A percentile compares a stretch with the other conserved stretches of the same genome.
Conservation (phyloP, 306 rosid genomes). For the Lotus japonicus region DNA sequence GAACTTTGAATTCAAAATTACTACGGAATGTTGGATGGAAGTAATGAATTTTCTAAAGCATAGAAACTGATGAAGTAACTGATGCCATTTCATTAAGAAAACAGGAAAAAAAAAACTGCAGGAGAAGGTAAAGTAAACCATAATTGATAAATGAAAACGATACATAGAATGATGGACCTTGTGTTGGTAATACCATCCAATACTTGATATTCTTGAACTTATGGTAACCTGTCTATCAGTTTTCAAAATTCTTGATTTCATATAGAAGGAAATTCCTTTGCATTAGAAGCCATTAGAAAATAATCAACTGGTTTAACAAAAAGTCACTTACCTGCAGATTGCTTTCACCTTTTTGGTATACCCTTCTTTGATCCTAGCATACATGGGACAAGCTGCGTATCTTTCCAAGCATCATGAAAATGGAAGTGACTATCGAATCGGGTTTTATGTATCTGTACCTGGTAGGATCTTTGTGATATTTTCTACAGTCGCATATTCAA, state of each 20-base stretch:
- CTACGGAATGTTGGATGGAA: background rate
- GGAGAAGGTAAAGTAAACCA: background rate
- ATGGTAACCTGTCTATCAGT: background rate
- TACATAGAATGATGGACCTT: background rate
- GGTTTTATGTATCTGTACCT: conserved; percentile 92
- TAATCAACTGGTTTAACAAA: conserved; percentile 23
- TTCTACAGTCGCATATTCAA: background rate
- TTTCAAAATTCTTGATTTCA: background rate
- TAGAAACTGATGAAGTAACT: background rate
- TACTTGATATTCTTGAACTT: background rate
- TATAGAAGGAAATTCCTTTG: background rate
- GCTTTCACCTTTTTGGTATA: conserved; percentile 91
- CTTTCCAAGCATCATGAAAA: conserved; percentile 69
- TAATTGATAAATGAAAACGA: too few relatives aligned
- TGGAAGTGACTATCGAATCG: conserved; percentile 63
- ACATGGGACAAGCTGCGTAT: conserved; percentile 99
- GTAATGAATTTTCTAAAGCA: background rate
- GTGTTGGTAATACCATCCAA: background rate
- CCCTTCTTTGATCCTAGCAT: conserved; percentile 84
- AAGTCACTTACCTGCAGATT: conserved; percentile 55
- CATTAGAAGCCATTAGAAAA: background rate
- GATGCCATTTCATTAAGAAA: background rate
- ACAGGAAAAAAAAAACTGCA: background rate
- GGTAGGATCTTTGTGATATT: conserved; percentile 44
- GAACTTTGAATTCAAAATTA: background rate